These are phyloP conservation scores for Mycoemilia scoparia DNA, from an alignment of 192 early-diverging fungal genomes.

Conservation along the genomic window DNA sequence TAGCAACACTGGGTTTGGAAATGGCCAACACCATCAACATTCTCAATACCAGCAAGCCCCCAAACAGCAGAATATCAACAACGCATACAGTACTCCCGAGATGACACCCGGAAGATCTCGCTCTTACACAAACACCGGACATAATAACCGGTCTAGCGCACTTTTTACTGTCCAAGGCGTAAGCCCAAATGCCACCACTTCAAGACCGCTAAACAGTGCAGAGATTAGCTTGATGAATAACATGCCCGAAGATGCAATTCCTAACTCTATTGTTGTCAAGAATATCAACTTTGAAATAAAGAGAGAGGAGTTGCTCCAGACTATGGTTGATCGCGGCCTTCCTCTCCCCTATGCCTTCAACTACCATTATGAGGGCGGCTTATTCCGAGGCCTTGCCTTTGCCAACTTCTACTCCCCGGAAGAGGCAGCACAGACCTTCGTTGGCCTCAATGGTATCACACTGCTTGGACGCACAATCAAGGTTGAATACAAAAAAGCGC, in stretches of 20 bases:
- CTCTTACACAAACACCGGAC: too few species aligned
- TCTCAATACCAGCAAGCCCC: too few species aligned
- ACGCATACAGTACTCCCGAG: too few species aligned
- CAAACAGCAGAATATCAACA: too few species aligned
- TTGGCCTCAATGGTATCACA: conserved; percentile 49
- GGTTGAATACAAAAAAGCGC: conserved; percentile 63
- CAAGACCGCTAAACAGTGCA: conserved; percentile 22
- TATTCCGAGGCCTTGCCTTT: conserved; percentile 66
- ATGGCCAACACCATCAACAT: too few species aligned
- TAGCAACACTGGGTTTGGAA: too few species aligned
- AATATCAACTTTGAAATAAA: conserved; percentile 68
- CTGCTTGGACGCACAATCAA: conserved; percentile 53
- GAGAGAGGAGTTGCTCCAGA: conserved; percentile 51
- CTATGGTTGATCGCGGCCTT: conserved; percentile 45
- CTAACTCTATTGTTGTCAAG: conserved; percentile 64
- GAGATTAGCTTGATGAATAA: conserved; percentile 30
- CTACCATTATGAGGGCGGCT: conserved; percentile 63
- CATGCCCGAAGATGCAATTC: conserved; percentile 38
- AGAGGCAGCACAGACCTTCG: conserved; percentile 49
- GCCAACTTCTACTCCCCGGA: conserved; percentile 62
- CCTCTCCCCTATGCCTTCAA: conserved; percentile 65
- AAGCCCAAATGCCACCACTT: too few species aligned
- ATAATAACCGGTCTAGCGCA: too few species aligned
- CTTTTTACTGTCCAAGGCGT: too few species aligned
- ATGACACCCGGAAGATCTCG: too few species aligned